Conservation (phyloP, 2,329 filamentous ascomycete species). For the Diaporthe australafricana region DNA sequence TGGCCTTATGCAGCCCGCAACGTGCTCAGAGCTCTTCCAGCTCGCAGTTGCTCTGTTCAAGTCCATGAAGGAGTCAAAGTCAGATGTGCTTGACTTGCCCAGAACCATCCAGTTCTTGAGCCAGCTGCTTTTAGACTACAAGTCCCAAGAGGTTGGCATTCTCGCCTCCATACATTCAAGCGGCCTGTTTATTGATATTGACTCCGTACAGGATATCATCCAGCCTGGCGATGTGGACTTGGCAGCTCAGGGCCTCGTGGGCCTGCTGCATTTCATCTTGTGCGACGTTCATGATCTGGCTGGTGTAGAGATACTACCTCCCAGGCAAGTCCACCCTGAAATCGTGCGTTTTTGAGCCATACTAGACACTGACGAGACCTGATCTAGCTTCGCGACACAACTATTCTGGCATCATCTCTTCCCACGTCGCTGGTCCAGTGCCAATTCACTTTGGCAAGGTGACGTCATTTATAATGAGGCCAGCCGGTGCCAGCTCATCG, state of each 20-base stretch:
- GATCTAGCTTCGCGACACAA: conserved; percentile 51
- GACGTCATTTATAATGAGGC: conserved; percentile 32
- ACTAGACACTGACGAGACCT: conserved; percentile 26
- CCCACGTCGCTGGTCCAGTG: conserved; percentile 55
- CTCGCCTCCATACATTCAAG: not conserved
- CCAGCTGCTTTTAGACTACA: conserved; percentile 45
- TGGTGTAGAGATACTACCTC: conserved; percentile 35
- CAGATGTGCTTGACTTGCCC: conserved; percentile 46
- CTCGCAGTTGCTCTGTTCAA: conserved; percentile 55
- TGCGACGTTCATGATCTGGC: conserved; percentile 38
- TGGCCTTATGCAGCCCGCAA: conserved; percentile 46
- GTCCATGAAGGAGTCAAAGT: conserved; percentile 50
- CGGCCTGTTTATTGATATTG: conserved; percentile 34
- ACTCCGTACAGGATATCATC: conserved; percentile 49
- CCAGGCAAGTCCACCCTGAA: conserved; percentile 33
- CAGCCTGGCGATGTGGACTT: conserved; percentile 50
- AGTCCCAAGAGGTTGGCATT: conserved; percentile 45
- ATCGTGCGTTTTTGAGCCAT: not conserved
- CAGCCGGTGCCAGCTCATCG: conserved; percentile 46
- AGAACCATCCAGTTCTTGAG: conserved; percentile 43
- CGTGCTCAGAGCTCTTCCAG: conserved; percentile 59
- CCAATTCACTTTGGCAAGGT: conserved; percentile 32
- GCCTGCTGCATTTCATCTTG: conserved; percentile 48
- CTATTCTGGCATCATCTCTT: conserved; percentile 76
- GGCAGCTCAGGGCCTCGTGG: conserved; percentile 51